phyloP scores from a whole-genome alignment of 768 basidiomycete species.

The Boletus reticulatus region DNA sequence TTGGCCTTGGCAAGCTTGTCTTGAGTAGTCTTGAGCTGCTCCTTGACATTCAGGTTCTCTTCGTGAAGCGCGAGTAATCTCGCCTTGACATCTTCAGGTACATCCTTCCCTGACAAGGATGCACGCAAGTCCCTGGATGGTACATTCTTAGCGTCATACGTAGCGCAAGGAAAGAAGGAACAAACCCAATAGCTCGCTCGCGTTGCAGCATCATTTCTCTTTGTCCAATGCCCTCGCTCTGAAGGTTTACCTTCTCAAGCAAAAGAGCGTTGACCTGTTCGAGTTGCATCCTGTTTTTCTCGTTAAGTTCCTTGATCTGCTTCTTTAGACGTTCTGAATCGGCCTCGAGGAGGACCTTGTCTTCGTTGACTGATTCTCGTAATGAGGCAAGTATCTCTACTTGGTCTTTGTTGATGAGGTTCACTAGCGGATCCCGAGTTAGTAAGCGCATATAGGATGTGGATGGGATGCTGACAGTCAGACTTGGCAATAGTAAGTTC shows the following conservation, averaged over 20 bases:
- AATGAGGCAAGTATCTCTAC: constrained; percentile 83
- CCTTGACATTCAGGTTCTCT: constrained; percentile 69
- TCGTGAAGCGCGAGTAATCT: constrained; percentile 74
- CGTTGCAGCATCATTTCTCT: constrained; percentile 84
- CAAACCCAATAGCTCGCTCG: constrained; percentile 82
- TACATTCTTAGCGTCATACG: not conserved
- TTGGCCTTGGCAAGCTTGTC: constrained; percentile 83
- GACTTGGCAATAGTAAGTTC: constrained; percentile 84
- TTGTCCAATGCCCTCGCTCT: constrained; percentile 87
- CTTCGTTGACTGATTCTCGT: constrained; percentile 86
- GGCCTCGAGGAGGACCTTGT: constrained; percentile 71
- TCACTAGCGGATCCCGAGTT: constrained; percentile 49
- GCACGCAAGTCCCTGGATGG: constrained; percentile 70
- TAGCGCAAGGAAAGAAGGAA: constrained; percentile 6
- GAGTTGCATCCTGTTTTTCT: constrained; percentile 88
- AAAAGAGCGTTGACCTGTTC: constrained; percentile 85
- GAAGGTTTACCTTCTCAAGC: constrained; percentile 87
- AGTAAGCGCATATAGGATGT: not conserved
- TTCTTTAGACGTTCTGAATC: constrained; percentile 64
- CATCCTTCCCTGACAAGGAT: constrained; percentile 69
- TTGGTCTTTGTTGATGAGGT: constrained; percentile 90
- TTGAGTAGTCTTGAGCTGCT: constrained; percentile 63
- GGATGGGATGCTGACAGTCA: constrained; percentile 55
- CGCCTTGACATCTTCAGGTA: constrained; percentile 81
- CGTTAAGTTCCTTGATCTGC: constrained; percentile 66